Percentiles rank a stretch among this genome's conserved stretches.
Conservation (phyloP, 2,329 filamentous ascomycete species). For the Orbilia blumenaviensis region DNA sequence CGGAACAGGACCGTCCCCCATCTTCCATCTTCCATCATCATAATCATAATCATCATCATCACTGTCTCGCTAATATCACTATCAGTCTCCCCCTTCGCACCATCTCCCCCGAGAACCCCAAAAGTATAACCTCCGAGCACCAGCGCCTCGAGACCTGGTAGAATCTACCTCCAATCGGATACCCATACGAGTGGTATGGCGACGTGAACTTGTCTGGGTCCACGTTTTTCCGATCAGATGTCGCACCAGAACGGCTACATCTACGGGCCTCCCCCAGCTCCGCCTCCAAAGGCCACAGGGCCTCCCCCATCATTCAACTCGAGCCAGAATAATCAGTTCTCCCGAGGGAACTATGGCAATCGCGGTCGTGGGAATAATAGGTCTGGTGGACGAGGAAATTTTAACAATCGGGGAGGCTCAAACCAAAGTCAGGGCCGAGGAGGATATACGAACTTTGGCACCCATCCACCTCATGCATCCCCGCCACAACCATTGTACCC, state of each 20-base stretch:
- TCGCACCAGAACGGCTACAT: conserved; percentile 53
- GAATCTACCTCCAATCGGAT: not conserved
- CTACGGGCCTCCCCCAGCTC: conserved; percentile 50
- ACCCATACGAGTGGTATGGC: conserved; percentile 35
- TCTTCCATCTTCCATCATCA: conserved; percentile 12
- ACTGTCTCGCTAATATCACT: not conserved
- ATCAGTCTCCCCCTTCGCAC: not conserved
- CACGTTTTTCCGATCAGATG: conserved; percentile 40
- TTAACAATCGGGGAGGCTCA: conserved; percentile 42
- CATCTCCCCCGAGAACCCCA: not conserved
- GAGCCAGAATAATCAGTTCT: conserved; percentile 48
- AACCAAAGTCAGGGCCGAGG: conserved; percentile 35
- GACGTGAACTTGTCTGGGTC: conserved; percentile 12
- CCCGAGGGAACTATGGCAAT: conserved; percentile 45
- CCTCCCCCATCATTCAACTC: conserved; percentile 38
- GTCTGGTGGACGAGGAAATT: conserved; percentile 42
- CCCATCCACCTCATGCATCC: conserved; percentile 39
- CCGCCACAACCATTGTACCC: conserved; percentile 40
- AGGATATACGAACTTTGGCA: conserved; percentile 45
- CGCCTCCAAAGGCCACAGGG: conserved; percentile 46
- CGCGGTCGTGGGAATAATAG: conserved; percentile 45
- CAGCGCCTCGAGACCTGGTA: not conserved
- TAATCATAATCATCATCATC: conserved; percentile 4
- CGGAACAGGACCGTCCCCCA: conserved; percentile 1
- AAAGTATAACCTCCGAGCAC: not conserved